Base-by-base conservation (phyloP, 129 eudicot genomes). In the Pseudognaphalium luteoalbum region DNA sequence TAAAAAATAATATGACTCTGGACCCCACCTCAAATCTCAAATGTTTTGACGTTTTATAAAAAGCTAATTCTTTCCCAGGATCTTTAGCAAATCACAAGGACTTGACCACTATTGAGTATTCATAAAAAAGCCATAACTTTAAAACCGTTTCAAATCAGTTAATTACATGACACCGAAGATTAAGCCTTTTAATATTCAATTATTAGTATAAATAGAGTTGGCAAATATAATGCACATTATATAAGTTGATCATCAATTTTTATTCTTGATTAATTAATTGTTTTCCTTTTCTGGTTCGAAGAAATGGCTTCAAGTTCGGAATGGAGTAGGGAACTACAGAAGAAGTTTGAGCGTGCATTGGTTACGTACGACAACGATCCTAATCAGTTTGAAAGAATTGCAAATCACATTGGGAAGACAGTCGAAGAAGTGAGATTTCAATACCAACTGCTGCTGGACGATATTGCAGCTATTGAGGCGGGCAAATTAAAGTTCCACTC, bases 361-460 rank as follows among this genome's bases (percentile, higher is more conserved):
- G 54, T 14, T 14, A 47, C n/a, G 1, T 14, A 47, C 1, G 54
- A 47, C 14, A 47, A 47, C 0, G 54, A 47, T 17, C 54, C n/a
- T 5, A 0, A 47, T 1, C n/a, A 47, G 17, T 47, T 47, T 12
- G 42, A 59, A 39, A 90, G 85, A 32, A 84, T 90, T 0, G 90
- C 92, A 7, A 74, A 83, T 50, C 70, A 79, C 37, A 79, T 75
- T 4, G 92, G 89, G 54, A 90, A 87, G 82, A 81, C 89, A 1
- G 85, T 51, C 5, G 96, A 87, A 69, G 92, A 90, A 68, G 96
- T 90, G 21, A 83, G 84, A 76, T 78, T 76, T 41, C 90, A 87
- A 66, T 90, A 87, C 42, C 86, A 87, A 56, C 42, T 60, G 1
- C 83, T 90, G 10, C 85, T 77, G 4, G 81, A 79, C 3, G 96